These are phyloP conservation scores for Daldinia caldariorum DNA, from an alignment of 495 filamentous ascomycete species.

Conservation along the genomic window DNA sequence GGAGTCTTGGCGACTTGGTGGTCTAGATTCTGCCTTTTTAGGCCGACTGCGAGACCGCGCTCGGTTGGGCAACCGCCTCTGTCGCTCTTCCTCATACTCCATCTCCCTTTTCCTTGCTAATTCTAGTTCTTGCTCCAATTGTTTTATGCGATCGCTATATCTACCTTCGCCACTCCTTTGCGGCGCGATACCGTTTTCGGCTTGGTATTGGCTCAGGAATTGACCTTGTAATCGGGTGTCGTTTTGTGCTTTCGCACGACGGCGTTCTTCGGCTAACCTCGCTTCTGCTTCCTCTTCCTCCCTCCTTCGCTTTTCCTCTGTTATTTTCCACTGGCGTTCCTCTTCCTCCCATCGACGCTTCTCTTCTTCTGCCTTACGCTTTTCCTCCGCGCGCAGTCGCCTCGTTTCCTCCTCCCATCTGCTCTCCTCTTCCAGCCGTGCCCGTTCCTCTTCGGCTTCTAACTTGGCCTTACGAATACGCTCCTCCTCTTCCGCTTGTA, in stretches of 20 bases:
- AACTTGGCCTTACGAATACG: constrained; percentile 66
- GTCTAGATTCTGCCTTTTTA: constrained; percentile 55
- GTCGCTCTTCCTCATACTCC: constrained; percentile 83
- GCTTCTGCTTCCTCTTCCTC: constrained; percentile 80
- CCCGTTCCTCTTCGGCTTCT: constrained; percentile 76
- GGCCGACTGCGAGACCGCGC: constrained; percentile 54
- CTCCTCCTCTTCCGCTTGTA: constrained; percentile 73
- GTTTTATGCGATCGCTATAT: constrained; percentile 69
- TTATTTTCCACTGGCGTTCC: constrained; percentile 80
- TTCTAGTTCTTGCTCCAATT: constrained; percentile 87
- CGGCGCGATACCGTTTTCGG: constrained; percentile 57
- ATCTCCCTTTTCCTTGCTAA: constrained; percentile 85
- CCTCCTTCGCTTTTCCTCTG: constrained; percentile 76
- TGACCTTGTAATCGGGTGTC: constrained; percentile 81
- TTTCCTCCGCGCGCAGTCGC: constrained; percentile 73
- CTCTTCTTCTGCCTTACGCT: constrained; percentile 74
- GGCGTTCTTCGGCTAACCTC: constrained; percentile 71
- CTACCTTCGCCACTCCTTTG: constrained; percentile 46
- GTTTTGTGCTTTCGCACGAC: constrained; percentile 65
- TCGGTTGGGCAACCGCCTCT: constrained; percentile 61
- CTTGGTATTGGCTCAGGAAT: constrained; percentile 86
- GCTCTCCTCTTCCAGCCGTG: constrained; percentile 74
- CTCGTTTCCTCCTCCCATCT: constrained; percentile 83
- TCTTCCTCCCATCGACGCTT: constrained; percentile 85
- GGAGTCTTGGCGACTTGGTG: constrained; percentile 68